Evolutionary conservation across 116 monocot species (phyloP).

Genomic region (Posidonia oceanica): DNA sequence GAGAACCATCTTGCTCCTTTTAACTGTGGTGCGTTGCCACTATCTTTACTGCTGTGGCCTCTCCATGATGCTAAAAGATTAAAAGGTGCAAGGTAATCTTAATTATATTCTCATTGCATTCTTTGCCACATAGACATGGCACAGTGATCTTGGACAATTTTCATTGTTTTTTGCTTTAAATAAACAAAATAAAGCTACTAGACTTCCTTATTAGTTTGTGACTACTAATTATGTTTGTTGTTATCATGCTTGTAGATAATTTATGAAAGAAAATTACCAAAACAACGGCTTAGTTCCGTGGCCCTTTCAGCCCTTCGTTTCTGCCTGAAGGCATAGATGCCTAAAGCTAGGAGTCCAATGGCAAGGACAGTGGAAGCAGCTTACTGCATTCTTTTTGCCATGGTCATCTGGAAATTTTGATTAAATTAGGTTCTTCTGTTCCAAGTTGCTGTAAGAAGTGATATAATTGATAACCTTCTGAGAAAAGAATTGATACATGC

Average conservation of each 20-base stretch:
- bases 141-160: too few species aligned
- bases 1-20: constrained; percentile 87
- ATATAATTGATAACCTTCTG: not conserved
- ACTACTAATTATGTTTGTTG: too few species aligned
- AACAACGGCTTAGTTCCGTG: constrained; percentile 42
- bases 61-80: constrained; percentile 55
- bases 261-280: constrained; percentile 31
- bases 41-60: constrained; percentile 23
- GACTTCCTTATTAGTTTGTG: too few species aligned
- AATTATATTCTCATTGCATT: too few species aligned
- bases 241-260: not conserved
- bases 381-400: constrained; percentile 12
- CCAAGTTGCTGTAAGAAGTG: not conserved
- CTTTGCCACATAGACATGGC: too few species aligned
- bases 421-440: not conserved
- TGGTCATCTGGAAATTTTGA: constrained; percentile 3
- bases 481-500: constrained; percentile 10
- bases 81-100: not conserved
- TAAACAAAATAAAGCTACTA: not conserved
- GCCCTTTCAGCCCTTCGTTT: constrained; percentile 49
- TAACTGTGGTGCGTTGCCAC: constrained; percentile 54
- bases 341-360: constrained; percentile 24
- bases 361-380: too few species aligned
- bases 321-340: constrained; percentile 46
- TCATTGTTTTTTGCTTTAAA: too few species aligned